A percentile compares a stretch with the other conserved stretches of the same genome.
phyloP scores from a whole-genome alignment of 129 eudicot species.

The Saposhnikovia divaricata region DNA sequence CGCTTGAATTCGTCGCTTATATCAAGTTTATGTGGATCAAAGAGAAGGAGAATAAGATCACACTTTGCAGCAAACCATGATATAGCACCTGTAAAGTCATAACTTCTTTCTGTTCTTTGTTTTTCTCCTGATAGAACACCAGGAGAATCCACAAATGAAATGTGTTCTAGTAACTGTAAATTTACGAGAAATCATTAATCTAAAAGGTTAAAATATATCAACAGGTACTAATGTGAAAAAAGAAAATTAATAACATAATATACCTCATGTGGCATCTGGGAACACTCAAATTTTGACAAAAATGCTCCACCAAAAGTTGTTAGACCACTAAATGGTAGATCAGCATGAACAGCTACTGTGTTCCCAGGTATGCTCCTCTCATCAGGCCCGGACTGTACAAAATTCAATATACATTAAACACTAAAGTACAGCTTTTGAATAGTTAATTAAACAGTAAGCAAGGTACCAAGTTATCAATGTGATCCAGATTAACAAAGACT shows the following conservation, averaged over 20 bases:
- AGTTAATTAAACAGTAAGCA: not conserved
- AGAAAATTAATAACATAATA: slow-evolving; percentile 16
- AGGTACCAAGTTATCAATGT: not conserved
- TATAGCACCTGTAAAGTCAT: slow-evolving; percentile 92
- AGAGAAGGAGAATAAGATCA: slow-evolving; percentile 77
- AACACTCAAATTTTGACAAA: slow-evolving; percentile 85
- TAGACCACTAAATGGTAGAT: slow-evolving; percentile 78
- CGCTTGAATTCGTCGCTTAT: slow-evolving; percentile 95
- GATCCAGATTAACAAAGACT: no score
- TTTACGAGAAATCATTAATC: not conserved
- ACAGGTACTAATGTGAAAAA: not conserved
- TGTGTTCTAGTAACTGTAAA: slow-evolving; percentile 73
- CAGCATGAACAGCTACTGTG: slow-evolving; percentile 92
- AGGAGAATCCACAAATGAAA: slow-evolving; percentile 88
- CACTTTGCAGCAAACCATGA: slow-evolving; percentile 99
- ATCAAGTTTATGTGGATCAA: slow-evolving; percentile 95
- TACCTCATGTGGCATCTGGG: slow-evolving; percentile 93
- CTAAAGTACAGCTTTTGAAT: not conserved
- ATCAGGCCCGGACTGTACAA: slow-evolving; percentile 74
- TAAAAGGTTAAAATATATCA: not conserved
- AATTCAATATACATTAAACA: not conserved
- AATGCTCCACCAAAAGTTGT: slow-evolving; percentile 87
- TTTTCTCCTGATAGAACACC: slow-evolving; percentile 98
- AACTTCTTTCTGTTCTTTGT: slow-evolving; percentile 86
- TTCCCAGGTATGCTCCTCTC: slow-evolving; percentile 97